Conservation (phyloP, 2,329 filamentous ascomycete species). For the Colletotrichum zoysiae region DNA sequence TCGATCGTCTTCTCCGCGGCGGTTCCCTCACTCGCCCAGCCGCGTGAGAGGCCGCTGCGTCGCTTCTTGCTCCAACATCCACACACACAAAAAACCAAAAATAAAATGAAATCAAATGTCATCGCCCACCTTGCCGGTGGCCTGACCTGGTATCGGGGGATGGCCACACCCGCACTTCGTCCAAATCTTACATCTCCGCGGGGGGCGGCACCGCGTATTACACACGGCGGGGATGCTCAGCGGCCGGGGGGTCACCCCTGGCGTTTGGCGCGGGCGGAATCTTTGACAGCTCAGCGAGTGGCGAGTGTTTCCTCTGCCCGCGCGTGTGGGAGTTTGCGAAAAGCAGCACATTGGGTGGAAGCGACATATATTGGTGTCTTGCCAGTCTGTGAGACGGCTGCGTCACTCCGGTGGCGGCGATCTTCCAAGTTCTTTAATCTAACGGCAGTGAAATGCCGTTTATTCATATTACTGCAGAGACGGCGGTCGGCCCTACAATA, state of each 20-base stretch:
- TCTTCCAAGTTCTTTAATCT: not conserved
- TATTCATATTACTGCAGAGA: no score
- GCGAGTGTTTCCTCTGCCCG: no score
- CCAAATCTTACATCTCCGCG: constrained; percentile 36
- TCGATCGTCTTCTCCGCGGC: constrained; percentile 14
- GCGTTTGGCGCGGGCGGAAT: constrained; percentile 4
- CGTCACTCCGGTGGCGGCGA: not conserved
- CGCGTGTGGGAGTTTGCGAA: no score
- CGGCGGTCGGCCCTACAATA: not conserved
- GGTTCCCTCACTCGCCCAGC: not conserved
- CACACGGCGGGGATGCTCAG: not conserved
- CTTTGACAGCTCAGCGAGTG: not conserved
- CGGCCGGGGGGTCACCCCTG: constrained; percentile 5
- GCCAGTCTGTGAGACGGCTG: not conserved
- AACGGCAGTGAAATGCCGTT: constrained; percentile 3
- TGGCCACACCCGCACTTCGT: constrained; percentile 4
- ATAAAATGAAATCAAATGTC: not conserved
- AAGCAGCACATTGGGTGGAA: not conserved
- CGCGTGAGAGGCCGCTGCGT: not conserved
- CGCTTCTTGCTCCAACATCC: constrained; percentile 13
- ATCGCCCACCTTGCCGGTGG: constrained; percentile 28
- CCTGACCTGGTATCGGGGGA: constrained; percentile 37
- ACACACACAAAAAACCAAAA: constrained; percentile 20
- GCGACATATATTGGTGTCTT: not conserved
- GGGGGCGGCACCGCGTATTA: not conserved